Evolutionary conservation across 805 yeast genomes (phyloP).

Genomic region (Spathaspora girioi): DNA sequence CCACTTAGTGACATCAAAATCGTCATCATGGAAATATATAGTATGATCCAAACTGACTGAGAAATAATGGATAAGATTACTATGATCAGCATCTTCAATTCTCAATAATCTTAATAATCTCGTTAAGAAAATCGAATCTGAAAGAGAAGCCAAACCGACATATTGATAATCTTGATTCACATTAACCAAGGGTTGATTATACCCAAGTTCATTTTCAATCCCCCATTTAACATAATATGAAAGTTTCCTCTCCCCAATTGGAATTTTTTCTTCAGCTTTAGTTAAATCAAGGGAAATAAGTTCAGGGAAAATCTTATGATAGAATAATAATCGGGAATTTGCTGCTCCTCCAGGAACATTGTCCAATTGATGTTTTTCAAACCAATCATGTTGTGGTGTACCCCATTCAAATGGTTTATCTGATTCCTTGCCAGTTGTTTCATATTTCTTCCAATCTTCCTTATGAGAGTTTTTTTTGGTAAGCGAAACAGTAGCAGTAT

Average conservation of each 20-base stretch:
- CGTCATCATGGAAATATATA: constrained; percentile 33
- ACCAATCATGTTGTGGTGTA: constrained; percentile 29
- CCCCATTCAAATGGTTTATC: constrained; percentile 28
- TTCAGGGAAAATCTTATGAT: constrained; percentile 29
- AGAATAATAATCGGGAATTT: constrained; percentile 10
- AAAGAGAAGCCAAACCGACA: constrained; percentile 54
- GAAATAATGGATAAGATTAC: constrained; percentile 21
- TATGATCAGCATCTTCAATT: constrained; percentile 20
- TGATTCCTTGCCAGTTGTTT: constrained; percentile 10
- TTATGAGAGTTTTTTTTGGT: constrained; percentile 26
- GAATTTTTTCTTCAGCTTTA: constrained; percentile 16
- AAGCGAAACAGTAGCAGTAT: constrained; percentile 33
- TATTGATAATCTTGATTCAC: constrained; percentile 29
- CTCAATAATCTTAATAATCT: constrained; percentile 49
- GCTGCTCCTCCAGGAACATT: constrained; percentile 10
- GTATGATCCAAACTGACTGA: constrained; percentile 32
- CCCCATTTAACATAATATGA: constrained; percentile 29
- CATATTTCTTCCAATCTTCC: constrained; percentile 11
- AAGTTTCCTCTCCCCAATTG: constrained; percentile 28
- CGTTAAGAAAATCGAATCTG: constrained; percentile 54
- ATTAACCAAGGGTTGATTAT: constrained; percentile 7
- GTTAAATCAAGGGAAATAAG: constrained; percentile 25
- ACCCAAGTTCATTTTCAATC: constrained; percentile 10
- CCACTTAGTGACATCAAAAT: constrained; percentile 34
- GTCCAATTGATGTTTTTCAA: constrained; percentile 16